These are phyloP conservation scores for Leccinum longicurvipes DNA, from an alignment of 768 basidiomycete species.

Conservation along the genomic window DNA sequence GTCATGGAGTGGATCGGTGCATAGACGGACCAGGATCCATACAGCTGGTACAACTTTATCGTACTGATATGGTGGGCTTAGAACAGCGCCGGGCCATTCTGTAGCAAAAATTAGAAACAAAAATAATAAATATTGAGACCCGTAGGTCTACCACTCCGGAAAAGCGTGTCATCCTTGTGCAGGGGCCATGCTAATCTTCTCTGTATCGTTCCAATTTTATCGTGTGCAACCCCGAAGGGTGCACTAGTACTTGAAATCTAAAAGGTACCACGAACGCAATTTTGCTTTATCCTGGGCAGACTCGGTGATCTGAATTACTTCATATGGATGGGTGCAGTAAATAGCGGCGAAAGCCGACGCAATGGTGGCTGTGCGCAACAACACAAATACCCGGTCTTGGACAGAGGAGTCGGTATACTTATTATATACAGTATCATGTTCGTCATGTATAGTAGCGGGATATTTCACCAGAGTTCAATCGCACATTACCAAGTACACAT, in stretches of 20 bases:
- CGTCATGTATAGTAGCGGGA: no score
- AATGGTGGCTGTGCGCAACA: no score
- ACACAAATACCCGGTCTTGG: no score
- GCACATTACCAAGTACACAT: no score
- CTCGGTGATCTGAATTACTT: background rate
- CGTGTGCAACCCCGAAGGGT: constrained; percentile 93
- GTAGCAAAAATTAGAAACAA: constrained; percentile 5
- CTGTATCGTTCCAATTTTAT: constrained; percentile 99
- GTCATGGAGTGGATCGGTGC: no score
- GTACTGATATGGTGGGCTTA: no score
- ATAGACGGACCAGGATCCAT: no score
- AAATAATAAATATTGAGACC: constrained; percentile 40
- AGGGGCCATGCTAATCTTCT: constrained; percentile 99
- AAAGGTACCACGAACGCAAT: constrained; percentile 2
- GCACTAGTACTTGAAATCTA: constrained; percentile 32
- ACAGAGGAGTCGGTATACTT: no score
- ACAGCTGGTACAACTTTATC: no score
- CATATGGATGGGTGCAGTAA: background rate
- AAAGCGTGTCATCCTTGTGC: constrained; percentile 99
- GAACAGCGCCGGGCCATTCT: no score
- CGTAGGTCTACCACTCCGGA: constrained; percentile 77
- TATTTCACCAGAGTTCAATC: no score
- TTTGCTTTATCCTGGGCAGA: constrained; percentile 21
- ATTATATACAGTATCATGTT: no score
- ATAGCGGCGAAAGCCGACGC: background rate